Percentiles rank a stretch among this genome's conserved stretches.
Conservation (phyloP, 768 basidiomycete species). For the Russula griseocarnosa region DNA sequence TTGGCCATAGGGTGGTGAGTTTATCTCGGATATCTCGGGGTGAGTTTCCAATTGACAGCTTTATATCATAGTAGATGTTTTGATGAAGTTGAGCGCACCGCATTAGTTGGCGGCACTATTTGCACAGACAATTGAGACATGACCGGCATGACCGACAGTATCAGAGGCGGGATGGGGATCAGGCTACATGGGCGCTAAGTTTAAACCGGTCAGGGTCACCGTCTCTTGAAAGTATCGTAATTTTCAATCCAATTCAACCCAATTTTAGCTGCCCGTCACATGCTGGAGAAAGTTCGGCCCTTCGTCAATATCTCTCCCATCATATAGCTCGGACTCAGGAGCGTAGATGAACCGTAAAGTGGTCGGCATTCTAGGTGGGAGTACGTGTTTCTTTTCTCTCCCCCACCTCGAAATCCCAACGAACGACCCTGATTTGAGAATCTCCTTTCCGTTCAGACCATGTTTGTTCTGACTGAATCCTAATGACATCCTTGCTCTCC, state of each 20-base stretch:
- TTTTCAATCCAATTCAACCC: no score
- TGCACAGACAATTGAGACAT: no score
- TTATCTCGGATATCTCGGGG: no score
- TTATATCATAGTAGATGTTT: no score
- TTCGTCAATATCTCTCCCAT: neutral
- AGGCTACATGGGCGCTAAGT: no score
- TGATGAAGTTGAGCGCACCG: no score
- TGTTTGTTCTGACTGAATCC: conserved; percentile 4
- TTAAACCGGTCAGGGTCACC: neutral
- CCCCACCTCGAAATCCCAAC: neutral
- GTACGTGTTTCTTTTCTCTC: conserved; percentile 25
- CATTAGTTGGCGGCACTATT: no score
- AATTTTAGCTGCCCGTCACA: neutral
- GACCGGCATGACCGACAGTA: no score
- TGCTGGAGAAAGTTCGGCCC: neutral
- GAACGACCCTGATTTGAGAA: neutral
- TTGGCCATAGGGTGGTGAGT: no score
- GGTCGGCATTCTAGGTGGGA: conserved; percentile 40
- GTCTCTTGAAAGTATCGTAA: no score
- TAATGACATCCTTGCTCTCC: neutral
- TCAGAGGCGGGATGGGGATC: no score
- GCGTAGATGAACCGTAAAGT: conserved; percentile 31
- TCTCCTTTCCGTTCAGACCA: neutral
- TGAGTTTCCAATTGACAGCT: no score
- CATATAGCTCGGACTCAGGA: neutral